A percentile compares a stretch with the other conserved stretches of the same genome.
Evolutionary conservation across 805 yeast genomes (phyloP).

Genomic region (Kuraishia ogatae): DNA sequence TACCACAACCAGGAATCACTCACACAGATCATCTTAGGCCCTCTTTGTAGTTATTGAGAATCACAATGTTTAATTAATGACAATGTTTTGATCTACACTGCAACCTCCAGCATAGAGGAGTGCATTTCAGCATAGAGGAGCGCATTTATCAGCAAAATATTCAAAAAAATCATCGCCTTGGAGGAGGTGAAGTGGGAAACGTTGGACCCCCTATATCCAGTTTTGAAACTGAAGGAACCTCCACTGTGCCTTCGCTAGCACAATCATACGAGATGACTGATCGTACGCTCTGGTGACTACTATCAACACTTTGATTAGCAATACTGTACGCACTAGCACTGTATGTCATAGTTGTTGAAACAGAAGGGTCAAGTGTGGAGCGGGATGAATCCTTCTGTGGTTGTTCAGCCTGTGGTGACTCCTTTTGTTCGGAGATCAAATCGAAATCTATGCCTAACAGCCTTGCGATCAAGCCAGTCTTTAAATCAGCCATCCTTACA

Average conservation of each 20-base stretch:
- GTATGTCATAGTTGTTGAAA: background rate
- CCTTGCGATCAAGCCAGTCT: background rate
- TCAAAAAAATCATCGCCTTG: too few relatives aligned
- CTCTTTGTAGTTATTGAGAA: too few relatives aligned
- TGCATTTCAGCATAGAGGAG: too few relatives aligned
- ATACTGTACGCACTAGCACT: background rate
- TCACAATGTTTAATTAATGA: too few relatives aligned
- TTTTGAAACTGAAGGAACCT: background rate
- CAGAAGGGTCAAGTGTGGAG: background rate
- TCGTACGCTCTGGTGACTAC: background rate
- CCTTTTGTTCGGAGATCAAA: background rate
- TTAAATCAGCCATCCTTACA: conserved; percentile 1
- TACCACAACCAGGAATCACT: too few relatives aligned
- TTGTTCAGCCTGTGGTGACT: background rate
- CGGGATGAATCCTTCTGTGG: background rate
- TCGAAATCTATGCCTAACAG: conserved; percentile 3
- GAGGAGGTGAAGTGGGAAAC: too few relatives aligned
- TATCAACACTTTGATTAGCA: background rate
- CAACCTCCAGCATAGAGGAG: too few relatives aligned
- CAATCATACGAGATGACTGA: background rate
- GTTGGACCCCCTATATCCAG: background rate
- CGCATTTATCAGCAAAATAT: too few relatives aligned
- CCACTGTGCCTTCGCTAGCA: background rate
- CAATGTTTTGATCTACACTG: too few relatives aligned
- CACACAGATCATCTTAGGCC: too few relatives aligned